Evolutionary conservation across 2,329 filamentous ascomycete genomes (phyloP).

Genomic region (Xylariaceae sp.): DNA sequence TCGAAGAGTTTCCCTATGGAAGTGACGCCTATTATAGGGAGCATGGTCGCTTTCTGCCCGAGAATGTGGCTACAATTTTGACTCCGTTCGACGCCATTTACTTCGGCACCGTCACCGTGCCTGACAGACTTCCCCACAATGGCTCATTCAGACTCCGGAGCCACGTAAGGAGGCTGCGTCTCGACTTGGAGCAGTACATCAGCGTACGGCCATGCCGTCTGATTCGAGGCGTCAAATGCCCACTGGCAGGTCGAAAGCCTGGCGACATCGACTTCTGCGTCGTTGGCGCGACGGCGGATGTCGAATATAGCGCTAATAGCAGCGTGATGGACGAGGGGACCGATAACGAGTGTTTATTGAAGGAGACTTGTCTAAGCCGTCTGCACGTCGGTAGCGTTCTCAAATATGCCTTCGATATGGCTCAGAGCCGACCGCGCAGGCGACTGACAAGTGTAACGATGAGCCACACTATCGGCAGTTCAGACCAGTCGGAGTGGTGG

Average conservation of each 20-base stretch:
- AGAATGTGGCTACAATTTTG: slow-evolving; percentile 47
- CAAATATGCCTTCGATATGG: slow-evolving; percentile 56
- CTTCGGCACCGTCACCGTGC: slow-evolving; percentile 61
- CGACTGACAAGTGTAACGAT: slow-evolving; percentile 60
- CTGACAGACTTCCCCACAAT: slow-evolving; percentile 55
- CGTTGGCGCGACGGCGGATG: slow-evolving; percentile 59
- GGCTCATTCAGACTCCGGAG: slow-evolving; percentile 57
- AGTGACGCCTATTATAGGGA: slow-evolving; percentile 55
- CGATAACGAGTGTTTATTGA: slow-evolving; percentile 51
- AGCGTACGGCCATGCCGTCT: slow-evolving; percentile 58
- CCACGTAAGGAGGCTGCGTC: slow-evolving; percentile 61
- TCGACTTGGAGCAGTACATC: slow-evolving; percentile 62
- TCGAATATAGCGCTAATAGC: slow-evolving; percentile 59
- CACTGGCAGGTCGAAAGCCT: slow-evolving; percentile 43
- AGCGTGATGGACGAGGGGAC: slow-evolving; percentile 54
- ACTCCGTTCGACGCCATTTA: slow-evolving; percentile 59
- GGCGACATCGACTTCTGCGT: slow-evolving; percentile 62
- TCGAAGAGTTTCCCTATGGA: slow-evolving; percentile 60
- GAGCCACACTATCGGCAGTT: slow-evolving; percentile 60
- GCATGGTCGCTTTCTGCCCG: slow-evolving; percentile 40
- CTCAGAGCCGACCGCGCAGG: slow-evolving; percentile 49
- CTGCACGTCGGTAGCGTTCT: slow-evolving; percentile 54
- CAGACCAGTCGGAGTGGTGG: slow-evolving; percentile 44
- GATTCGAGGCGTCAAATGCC: slow-evolving; percentile 9
- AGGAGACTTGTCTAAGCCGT: slow-evolving; percentile 57